Percentiles rank a stretch among this genome's conserved stretches.
Evolutionary conservation across 2,329 filamentous ascomycete genomes (phyloP).

Genomic region (Penicillium sp.): DNA sequence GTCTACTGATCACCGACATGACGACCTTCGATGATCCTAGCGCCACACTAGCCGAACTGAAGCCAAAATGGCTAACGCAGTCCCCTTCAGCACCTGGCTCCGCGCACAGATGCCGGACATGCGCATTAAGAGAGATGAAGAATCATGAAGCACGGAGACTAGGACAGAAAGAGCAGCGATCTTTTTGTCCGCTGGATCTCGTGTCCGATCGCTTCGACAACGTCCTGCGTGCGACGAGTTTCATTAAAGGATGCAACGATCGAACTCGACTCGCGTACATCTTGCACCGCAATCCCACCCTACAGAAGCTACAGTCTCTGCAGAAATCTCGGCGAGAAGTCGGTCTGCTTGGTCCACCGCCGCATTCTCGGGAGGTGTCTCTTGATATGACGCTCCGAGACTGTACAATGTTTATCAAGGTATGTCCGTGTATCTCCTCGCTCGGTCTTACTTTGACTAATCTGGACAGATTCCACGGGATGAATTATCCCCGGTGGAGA

Average conservation of each 20-base stretch:
- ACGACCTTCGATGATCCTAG: slow-evolving; percentile 39
- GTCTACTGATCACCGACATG: slow-evolving; percentile 73
- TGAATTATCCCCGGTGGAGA: slow-evolving; percentile 32
- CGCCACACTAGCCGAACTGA: slow-evolving; percentile 62
- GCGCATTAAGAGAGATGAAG: slow-evolving; percentile 56
- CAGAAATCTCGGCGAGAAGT: slow-evolving; percentile 35
- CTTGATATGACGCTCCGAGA: slow-evolving; percentile 77
- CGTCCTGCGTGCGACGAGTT: slow-evolving; percentile 41
- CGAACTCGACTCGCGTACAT: slow-evolving; percentile 31
- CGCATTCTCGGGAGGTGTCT: slow-evolving; percentile 49
- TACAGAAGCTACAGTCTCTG: slow-evolving; percentile 33
- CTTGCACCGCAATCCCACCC: slow-evolving; percentile 33
- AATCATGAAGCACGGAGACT: slow-evolving; percentile 34
- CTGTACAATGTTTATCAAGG: slow-evolving; percentile 68
- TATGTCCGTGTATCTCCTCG: slow-evolving; percentile 32
- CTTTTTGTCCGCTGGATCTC: slow-evolving; percentile 64
- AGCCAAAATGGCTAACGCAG: slow-evolving; percentile 78
- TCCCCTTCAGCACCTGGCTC: slow-evolving; percentile 64
- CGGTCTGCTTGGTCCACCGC: slow-evolving; percentile 34
- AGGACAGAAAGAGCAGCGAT: slow-evolving; percentile 30
- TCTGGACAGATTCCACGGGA: slow-evolving; percentile 32
- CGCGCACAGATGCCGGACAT: slow-evolving; percentile 68
- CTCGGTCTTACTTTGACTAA: not conserved
- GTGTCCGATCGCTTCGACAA: slow-evolving; percentile 47
- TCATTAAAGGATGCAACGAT: slow-evolving; percentile 38